These are phyloP conservation scores for Pisolithus albus DNA, from an alignment of 768 basidiomycete species.

Conservation along the genomic window DNA sequence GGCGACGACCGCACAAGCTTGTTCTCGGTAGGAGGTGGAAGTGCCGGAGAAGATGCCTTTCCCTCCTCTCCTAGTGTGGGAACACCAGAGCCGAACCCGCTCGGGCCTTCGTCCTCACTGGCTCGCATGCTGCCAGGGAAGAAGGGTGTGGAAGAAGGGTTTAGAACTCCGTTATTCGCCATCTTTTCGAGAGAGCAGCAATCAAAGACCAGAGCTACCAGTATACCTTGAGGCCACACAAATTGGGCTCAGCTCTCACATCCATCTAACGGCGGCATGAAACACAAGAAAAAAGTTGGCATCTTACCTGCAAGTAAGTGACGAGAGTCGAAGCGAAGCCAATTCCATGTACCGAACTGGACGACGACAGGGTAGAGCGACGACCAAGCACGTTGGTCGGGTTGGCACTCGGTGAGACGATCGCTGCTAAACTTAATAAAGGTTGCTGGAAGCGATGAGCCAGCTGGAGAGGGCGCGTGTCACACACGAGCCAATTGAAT, in stretches of 20 bases:
- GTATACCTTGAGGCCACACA: constrained; percentile 4
- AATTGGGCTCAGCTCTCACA: constrained; percentile 4
- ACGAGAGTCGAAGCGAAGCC: constrained; percentile 9
- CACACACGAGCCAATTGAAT: neutral
- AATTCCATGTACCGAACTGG: constrained; percentile 23
- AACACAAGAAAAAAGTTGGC: neutral
- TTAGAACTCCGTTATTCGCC: constrained; percentile 71
- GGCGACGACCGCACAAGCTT: constrained; percentile 67
- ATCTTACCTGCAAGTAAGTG: constrained; percentile 18
- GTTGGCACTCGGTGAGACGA: neutral
- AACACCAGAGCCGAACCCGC: constrained; percentile 40
- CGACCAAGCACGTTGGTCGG: neutral
- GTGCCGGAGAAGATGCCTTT: constrained; percentile 46
- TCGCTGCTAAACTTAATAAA: neutral
- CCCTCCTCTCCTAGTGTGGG: constrained; percentile 38
- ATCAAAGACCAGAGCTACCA: constrained; percentile 19
- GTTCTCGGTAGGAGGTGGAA: constrained; percentile 60
- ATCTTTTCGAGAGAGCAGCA: constrained; percentile 34
- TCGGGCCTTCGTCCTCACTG: constrained; percentile 47
- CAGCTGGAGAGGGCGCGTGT: too few relatives aligned
- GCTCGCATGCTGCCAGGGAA: constrained; percentile 60
- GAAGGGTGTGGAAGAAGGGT: constrained; percentile 80
- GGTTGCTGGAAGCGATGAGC: neutral
- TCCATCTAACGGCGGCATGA: neutral
- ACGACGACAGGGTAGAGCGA: neutral